Base-by-base conservation (phyloP, 495 filamentous ascomycete species). In the Penicillium argentinense region DNA sequence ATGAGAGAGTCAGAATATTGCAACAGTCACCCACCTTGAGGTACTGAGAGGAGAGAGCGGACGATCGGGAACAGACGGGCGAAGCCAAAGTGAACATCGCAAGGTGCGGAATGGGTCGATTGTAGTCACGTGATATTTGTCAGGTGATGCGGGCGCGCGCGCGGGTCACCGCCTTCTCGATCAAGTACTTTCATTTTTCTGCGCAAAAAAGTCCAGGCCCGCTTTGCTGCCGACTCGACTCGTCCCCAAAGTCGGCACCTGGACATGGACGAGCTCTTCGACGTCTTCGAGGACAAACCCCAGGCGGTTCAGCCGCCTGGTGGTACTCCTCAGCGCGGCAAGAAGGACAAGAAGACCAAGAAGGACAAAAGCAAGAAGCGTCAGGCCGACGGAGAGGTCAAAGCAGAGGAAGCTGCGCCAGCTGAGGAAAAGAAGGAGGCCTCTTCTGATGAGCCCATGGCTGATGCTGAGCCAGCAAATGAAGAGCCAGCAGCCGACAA, bases 251-350 rank as follows among this genome's bases (percentile, higher is more conserved):
- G 36, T 43, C 41, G 40, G 38, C 41, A 49, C 41, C 43, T 37
- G 57, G 64, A 47, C 45, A 89, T 89, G 86, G 86, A 91, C 62
- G 87, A 91, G 44, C 77, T 93, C 23, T 95, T 93, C 57, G 82
- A 88, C 49, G 89, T 91, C 44, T 92, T 95, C 62, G 84, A 91
- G 36, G 80, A 87, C 56, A 71, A 76, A 59, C 72, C 84, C 39
- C 73, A 78, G 49, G 67, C 68, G 43, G 54, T 38, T 19, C 60
- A 52, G 37, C 54, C 62, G 19, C 56, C 57, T 12, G 61, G 59
- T 36, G 59, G 29, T 30, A 38, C 57, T 46, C 51, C 60, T 23
- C 64, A 64, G 47, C 72, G 68, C 52, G 38, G 70, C 45, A 76
- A 68, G 55, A 84, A 81, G 61, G 79, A 47, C n/a, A n/a, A n/a